Evolutionary conservation across 352 stramenopile species (phyloP).

Genomic region (Halophytophthora polymorphica): DNA sequence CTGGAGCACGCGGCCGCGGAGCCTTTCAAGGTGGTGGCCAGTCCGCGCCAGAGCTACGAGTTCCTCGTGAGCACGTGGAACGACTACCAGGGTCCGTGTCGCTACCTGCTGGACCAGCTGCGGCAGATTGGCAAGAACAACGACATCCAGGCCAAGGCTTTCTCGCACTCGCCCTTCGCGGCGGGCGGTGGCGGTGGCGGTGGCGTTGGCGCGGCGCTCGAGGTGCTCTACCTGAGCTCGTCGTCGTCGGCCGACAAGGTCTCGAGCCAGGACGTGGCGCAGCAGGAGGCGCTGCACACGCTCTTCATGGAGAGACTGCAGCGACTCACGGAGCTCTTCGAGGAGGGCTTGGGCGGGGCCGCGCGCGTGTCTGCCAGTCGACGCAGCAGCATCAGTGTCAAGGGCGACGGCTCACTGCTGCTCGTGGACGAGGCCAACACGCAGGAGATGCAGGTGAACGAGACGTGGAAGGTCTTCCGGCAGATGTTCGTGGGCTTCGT

Average conservation of each 20-base stretch:
- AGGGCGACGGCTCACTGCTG: slow-evolving; percentile 15
- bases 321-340: slow-evolving; percentile 34
- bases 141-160: slow-evolving; percentile 53
- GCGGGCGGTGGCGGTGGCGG: slow-evolving; percentile 6
- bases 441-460: slow-evolving; percentile 42
- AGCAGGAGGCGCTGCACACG: slow-evolving; percentile 51
- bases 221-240: slow-evolving; percentile 57
- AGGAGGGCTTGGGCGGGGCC: slow-evolving; percentile 1
- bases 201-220: slow-evolving; percentile 28
- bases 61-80: slow-evolving; percentile 57
- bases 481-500: slow-evolving; percentile 67
- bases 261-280: slow-evolving; percentile 67
- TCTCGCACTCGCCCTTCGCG: slow-evolving; percentile 15
- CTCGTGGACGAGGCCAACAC: slow-evolving; percentile 39
- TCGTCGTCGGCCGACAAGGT: slow-evolving; percentile 34
- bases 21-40: slow-evolving; percentile 38
- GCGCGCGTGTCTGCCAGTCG: not conserved
- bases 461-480: slow-evolving; percentile 75
- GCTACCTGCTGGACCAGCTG: slow-evolving; percentile 52
- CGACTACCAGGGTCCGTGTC: slow-evolving; percentile 48
- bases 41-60: slow-evolving; percentile 44
- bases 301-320: slow-evolving; percentile 57
- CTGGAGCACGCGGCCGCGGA: slow-evolving; percentile 32
- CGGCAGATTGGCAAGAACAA: slow-evolving; percentile 57
- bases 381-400: slow-evolving; percentile 23